Evolutionary conservation across 345 rosid species (phyloP).

Genomic region (Iberis pinnata): DNA sequence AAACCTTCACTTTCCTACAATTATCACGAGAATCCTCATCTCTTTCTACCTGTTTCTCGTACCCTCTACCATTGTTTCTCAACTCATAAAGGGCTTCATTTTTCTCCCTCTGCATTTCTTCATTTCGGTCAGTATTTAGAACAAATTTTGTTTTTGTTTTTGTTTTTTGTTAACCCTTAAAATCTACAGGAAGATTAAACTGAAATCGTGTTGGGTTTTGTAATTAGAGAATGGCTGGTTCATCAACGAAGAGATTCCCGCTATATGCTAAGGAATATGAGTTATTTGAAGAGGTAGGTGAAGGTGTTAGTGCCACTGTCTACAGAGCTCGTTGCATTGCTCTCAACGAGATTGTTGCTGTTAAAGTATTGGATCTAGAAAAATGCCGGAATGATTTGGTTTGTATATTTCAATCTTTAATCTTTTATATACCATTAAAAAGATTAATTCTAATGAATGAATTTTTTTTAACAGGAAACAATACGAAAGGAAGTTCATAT

Average conservation of each 20-base stretch:
- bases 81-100: too few relatives aligned
- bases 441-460: neutral
- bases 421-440: neutral
- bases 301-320: slow-evolving; percentile 82
- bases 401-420: slow-evolving; percentile 10
- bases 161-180: too few relatives aligned
- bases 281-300: slow-evolving; percentile 74
- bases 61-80: neutral
- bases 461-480: slow-evolving; percentile 43
- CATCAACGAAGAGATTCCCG: slow-evolving; percentile 51
- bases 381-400: slow-evolving; percentile 79
- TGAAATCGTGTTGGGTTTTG: too few relatives aligned
- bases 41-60: slow-evolving; percentile 22
- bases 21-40: slow-evolving; percentile 21
- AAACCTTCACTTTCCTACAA: slow-evolving; percentile 13
- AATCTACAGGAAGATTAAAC: too few relatives aligned
- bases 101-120: neutral
- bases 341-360: slow-evolving; percentile 64
- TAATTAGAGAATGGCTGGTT: slow-evolving; percentile 15
- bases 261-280: slow-evolving; percentile 56
- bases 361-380: slow-evolving; percentile 78
- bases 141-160: too few relatives aligned
- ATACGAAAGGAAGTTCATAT: slow-evolving; percentile 73
- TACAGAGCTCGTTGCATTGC: slow-evolving; percentile 71
- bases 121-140: neutral